Percentiles rank a stretch among this genome's conserved stretches.
Conservation (phyloP, 2,329 filamentous ascomycete genomes). For the Chrysoporthe austroafricana region DNA sequence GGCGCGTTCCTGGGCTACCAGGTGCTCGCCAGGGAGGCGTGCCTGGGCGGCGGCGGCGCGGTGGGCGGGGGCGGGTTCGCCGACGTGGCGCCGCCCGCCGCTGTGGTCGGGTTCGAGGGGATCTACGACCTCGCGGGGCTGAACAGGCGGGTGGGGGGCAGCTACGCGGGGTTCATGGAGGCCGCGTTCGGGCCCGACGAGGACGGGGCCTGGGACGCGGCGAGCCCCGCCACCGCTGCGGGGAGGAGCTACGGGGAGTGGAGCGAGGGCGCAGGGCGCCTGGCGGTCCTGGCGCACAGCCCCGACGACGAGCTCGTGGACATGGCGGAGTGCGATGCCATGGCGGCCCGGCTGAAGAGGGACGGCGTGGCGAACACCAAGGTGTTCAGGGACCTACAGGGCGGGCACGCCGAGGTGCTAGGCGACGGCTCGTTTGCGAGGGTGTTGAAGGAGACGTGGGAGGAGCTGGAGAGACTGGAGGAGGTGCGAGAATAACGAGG, state of each 20-base stretch:
- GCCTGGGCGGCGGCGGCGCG: slow-evolving; percentile 34
- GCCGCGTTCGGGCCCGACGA: slow-evolving; percentile 62
- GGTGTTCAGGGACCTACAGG: slow-evolving; percentile 53
- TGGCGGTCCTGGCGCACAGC: slow-evolving; percentile 50
- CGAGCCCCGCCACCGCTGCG: slow-evolving; percentile 55
- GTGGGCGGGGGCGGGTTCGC: slow-evolving; percentile 29
- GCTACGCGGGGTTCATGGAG: slow-evolving; percentile 61
- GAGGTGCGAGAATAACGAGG: background rate
- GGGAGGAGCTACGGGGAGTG: slow-evolving; percentile 46
- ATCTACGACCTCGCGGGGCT: slow-evolving; percentile 68
- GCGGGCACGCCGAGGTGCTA: slow-evolving; percentile 68
- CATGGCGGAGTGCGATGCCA: slow-evolving; percentile 60
- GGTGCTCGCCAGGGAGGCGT: slow-evolving; percentile 50
- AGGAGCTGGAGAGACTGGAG: slow-evolving; percentile 28
- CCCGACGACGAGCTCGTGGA: slow-evolving; percentile 55
- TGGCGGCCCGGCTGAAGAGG: slow-evolving; percentile 52
- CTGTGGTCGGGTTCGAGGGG: slow-evolving; percentile 65
- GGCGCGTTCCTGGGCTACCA: slow-evolving; percentile 69
- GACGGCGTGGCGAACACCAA: slow-evolving; percentile 42
- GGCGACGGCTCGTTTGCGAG: slow-evolving; percentile 59
- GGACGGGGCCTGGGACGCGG: slow-evolving; percentile 53
- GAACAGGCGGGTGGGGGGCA: slow-evolving; percentile 47
- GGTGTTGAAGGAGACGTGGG: slow-evolving; percentile 42
- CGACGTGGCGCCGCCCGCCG: slow-evolving; percentile 47
- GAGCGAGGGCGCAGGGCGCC: slow-evolving; percentile 36